These are phyloP conservation scores for Trichaptum fuscoviolaceum DNA, from an alignment of 768 basidiomycete species.

Conservation along the genomic window DNA sequence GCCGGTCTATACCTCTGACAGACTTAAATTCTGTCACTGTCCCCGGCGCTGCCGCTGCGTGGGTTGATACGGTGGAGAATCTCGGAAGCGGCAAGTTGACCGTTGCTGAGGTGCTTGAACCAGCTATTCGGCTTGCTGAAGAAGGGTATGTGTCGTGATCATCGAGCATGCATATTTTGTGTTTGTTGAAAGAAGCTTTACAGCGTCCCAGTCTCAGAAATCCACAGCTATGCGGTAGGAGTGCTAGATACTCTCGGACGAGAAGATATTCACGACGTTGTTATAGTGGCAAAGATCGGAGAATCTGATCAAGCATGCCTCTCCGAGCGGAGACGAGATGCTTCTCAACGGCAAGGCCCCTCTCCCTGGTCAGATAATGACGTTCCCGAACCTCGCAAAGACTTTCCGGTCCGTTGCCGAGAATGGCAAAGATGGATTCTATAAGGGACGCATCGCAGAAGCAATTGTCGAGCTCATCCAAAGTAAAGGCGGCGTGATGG, in stretches of 20 bases:
- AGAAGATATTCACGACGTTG: background rate
- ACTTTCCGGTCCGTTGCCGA: slow-evolving; percentile 79
- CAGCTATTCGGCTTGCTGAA: slow-evolving; percentile 89
- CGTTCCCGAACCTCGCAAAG: slow-evolving; percentile 71
- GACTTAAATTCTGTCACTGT: slow-evolving; percentile 92
- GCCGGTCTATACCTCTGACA: slow-evolving; percentile 63
- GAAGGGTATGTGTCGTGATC: slow-evolving; percentile 57
- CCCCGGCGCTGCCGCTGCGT: slow-evolving; percentile 91
- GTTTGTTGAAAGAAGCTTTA: slow-evolving; percentile 1
- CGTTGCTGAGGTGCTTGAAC: slow-evolving; percentile 70
- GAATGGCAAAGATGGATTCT: slow-evolving; percentile 89
- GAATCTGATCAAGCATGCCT: slow-evolving; percentile 71
- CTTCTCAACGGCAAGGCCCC: slow-evolving; percentile 81
- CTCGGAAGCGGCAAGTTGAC: slow-evolving; percentile 74
- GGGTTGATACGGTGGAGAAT: slow-evolving; percentile 82
- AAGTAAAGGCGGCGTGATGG: slow-evolving; percentile 89
- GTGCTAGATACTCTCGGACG: background rate
- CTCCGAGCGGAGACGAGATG: slow-evolving; percentile 84
- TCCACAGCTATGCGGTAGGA: slow-evolving; percentile 57
- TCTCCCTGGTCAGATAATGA: slow-evolving; percentile 77
- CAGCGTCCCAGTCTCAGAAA: slow-evolving; percentile 85
- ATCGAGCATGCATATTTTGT: background rate
- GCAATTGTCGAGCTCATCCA: slow-evolving; percentile 84
- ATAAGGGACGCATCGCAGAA: slow-evolving; percentile 86
- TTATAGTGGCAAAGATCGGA: slow-evolving; percentile 51